Conservation (phyloP, 2,329 filamentous ascomycete species). For the Xylaria sp. region DNA sequence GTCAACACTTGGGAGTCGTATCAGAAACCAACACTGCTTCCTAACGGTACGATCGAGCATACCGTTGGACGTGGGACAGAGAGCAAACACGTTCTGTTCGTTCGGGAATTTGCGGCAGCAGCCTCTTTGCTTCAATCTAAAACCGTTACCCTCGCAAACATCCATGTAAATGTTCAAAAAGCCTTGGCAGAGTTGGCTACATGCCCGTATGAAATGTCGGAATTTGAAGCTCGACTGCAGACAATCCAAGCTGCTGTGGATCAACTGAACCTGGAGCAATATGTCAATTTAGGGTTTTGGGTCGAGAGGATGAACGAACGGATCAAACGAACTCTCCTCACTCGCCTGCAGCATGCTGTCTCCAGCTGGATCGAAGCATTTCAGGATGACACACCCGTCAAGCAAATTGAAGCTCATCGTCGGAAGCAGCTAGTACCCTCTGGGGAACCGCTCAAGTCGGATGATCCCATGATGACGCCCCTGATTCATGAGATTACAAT, state of each 20-base stretch:
- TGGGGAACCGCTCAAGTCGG: constrained; percentile 52
- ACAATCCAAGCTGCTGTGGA: constrained; percentile 91
- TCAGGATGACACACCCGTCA: constrained; percentile 59
- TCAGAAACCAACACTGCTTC: constrained; percentile 62
- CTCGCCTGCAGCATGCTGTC: constrained; percentile 84
- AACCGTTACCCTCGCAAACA: constrained; percentile 76
- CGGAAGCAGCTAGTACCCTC: constrained; percentile 55
- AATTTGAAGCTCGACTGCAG: constrained; percentile 81
- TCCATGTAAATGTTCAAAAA: constrained; percentile 81
- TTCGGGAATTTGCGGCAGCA: constrained; percentile 87
- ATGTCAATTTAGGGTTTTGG: constrained; percentile 91
- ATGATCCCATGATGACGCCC: constrained; percentile 69
- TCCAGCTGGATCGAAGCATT: constrained; percentile 88
- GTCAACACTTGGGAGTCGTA: constrained; percentile 95
- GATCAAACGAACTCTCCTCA: constrained; percentile 79
- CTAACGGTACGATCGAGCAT: constrained; percentile 65
- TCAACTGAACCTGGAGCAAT: constrained; percentile 94
- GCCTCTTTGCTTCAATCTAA: constrained; percentile 90
- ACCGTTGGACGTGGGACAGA: constrained; percentile 64
- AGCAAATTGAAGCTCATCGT: constrained; percentile 56
- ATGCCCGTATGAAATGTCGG: constrained; percentile 80
- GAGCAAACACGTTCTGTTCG: constrained; percentile 95
- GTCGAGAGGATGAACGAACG: constrained; percentile 84
- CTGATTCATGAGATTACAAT: constrained; percentile 93
- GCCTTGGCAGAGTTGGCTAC: constrained; percentile 81